Evolutionary conservation across 345 rosid genomes (phyloP).

Genomic region (Nephelium lappaceum): DNA sequence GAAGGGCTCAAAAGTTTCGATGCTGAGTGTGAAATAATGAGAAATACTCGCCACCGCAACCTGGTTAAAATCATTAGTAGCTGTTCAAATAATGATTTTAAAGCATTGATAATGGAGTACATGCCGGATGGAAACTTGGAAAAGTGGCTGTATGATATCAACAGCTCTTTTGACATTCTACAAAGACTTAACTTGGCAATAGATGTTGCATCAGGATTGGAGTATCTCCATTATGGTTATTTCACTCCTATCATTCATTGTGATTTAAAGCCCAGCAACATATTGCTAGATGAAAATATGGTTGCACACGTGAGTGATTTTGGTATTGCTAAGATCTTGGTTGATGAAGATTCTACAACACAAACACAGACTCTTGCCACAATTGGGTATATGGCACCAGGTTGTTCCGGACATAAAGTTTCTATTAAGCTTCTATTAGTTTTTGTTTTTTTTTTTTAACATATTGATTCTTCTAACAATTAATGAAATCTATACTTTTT

Average conservation of each 20-base stretch:
- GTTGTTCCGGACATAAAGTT: neutral
- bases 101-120: slow-evolving; percentile 26
- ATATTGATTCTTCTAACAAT: too few species aligned
- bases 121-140: slow-evolving; percentile 27
- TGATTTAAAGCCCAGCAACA: slow-evolving; percentile 23
- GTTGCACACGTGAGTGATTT: slow-evolving; percentile 25
- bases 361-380: slow-evolving; percentile 22
- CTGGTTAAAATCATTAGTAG: slow-evolving; percentile 17
- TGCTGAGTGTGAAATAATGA: slow-evolving; percentile 18
- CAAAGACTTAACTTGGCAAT: slow-evolving; percentile 20
- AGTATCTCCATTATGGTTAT: slow-evolving; percentile 21
- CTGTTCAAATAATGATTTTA: slow-evolving; percentile 15
- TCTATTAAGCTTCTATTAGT: too few species aligned
- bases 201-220: slow-evolving; percentile 18
- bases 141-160: slow-evolving; percentile 8
- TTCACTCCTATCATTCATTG: neutral
- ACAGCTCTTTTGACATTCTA: neutral
- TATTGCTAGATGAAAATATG: slow-evolving; percentile 20
- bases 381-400: slow-evolving; percentile 25
- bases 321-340: slow-evolving; percentile 20
- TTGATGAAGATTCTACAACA: neutral
- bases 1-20: slow-evolving; percentile 23
- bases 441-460: neutral
- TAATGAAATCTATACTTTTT: too few species aligned
- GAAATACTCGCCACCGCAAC: slow-evolving; percentile 26